These are phyloP conservation scores for Apium graveolens DNA, from an alignment of 129 eudicot genomes.

Conservation along the genomic window DNA sequence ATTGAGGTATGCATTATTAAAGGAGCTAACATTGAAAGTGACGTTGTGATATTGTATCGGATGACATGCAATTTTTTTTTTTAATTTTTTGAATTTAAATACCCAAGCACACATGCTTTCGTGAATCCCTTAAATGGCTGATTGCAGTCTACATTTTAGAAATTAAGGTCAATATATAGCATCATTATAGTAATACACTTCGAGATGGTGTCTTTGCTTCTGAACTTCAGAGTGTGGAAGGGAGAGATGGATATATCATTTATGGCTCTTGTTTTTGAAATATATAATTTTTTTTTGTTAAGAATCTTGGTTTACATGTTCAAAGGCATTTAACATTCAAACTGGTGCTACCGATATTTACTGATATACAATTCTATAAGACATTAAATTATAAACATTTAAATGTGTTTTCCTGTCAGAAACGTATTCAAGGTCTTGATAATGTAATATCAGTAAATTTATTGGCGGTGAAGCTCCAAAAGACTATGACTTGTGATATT, in stretches of 20 bases:
- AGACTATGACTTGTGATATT: background rate
- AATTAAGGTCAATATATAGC: background rate
- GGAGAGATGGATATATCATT: background rate
- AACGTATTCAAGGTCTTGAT: background rate
- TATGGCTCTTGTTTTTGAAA: too few relatives aligned
- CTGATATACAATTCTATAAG: background rate
- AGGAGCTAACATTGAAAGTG: too few relatives aligned
- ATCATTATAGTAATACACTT: background rate
- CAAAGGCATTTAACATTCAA: background rate
- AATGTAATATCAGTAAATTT: background rate
- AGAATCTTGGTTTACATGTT: background rate
- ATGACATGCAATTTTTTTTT: background rate
- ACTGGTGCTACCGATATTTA: background rate
- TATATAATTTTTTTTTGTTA: background rate
- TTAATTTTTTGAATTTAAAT: too few relatives aligned
- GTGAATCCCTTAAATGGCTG: too few relatives aligned
- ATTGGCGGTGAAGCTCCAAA: background rate
- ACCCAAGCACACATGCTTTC: background rate
- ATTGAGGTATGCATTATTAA: too few relatives aligned
- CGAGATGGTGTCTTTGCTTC: background rate
- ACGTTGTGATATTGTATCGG: too few relatives aligned
- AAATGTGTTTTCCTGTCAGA: background rate
- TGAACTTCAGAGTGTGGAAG: background rate
- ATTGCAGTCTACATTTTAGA: background rate
- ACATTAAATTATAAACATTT: background rate